Base-by-base conservation (phyloP, 148 eudicot genomes). In the Vaccinium corymbosum region DNA sequence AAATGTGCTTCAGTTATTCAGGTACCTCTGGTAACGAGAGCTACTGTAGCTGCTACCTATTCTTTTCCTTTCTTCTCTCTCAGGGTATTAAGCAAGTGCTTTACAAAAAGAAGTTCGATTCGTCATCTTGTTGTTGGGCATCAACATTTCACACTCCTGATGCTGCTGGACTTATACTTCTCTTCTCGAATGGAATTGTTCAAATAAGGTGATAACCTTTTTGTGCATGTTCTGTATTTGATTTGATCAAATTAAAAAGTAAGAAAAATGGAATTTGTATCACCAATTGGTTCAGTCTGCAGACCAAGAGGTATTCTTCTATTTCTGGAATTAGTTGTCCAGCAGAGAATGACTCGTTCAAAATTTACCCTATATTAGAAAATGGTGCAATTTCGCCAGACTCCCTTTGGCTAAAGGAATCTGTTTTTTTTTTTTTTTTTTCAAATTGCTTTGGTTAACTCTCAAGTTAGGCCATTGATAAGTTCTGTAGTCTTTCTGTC, bases 71-170 rank as follows among this genome's bases (percentile, higher is more conserved):
- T 50, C 13, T 78, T 19, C 55, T 84, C 17, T 9, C 57, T 62
- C 87, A 94, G 89, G 99, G 99, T 86, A 85, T 89, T 77, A 97
- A 97, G 93, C 95, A 97, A 90, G 97, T 94, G 70, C 82, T 83
- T 70, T 88, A 92, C 93, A 97, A 97, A 87, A 92, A 90, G 91
- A 96, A 91, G 89, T 94, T 94, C 78, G 84, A 87, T 83, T 90
- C 95, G 17, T 87, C 98, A 61, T 85, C 90, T 50, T 94, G 99
- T 87, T 89, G 89, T 88, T 93, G 93, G 90, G 99, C 99, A 46
- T 93, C 99, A 81, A 90, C 89, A 57, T 86, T 94, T 86, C 84
- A 82, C 89, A 87, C 89, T 78, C 82, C 91, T 85, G 88, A 91
- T 50, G 85, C 88, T 72, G 78, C 88, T 78, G 95, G 97, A 74